Base-by-base conservation (phyloP, 169 alveolate species). In the Neospora caninum region DNA sequence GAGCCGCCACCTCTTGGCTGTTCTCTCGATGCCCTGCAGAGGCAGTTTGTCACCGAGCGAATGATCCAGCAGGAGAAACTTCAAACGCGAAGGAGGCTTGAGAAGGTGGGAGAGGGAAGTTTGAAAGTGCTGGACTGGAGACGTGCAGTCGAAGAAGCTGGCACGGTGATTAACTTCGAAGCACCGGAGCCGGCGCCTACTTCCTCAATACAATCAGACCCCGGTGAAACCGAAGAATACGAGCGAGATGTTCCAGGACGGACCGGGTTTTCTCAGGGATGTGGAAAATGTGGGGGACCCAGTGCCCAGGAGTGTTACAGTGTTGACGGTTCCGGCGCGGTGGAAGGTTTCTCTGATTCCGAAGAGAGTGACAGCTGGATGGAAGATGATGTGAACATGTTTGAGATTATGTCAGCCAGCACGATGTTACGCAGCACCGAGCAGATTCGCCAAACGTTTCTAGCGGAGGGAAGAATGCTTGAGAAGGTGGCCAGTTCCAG, bases 11-110 rank as follows among this genome's bases (percentile, higher is more conserved):
- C 88, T 64, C 70, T 43, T 64, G 92, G 92, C 41, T 89, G 67
- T 29, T 39, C 93, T 9, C 39, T 78, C 9, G 87, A 78, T 0
- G 73, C 70, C 7, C 84, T 64, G 78, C 94, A 42, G 92, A 10
- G 64, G 45, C 83, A 88, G 53, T 80, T 87, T 2, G 34, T 25
- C n/a, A 43, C 64, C 29, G 86, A 67, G 58, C 13, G 69, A 0
- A 73, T 83, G 41, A 87, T 87, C 42, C 88, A 45, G 92, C 94
- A 92, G 80, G 89, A 82, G 88, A 58, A 87, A 86, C 94, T 39
- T 45, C 45, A 69, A n/a, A 82, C 94, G 43, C 84, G 94, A 45
- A 80, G 78, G 45, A 88, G 87, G 78, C 42, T 92, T 39, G 92
- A 92, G 42, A 92, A 42, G 38, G 88, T 89, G 7, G 92, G 82